Conservation (phyloP, 1,139 yeast species). For the Yamadazyma diospyri region DNA sequence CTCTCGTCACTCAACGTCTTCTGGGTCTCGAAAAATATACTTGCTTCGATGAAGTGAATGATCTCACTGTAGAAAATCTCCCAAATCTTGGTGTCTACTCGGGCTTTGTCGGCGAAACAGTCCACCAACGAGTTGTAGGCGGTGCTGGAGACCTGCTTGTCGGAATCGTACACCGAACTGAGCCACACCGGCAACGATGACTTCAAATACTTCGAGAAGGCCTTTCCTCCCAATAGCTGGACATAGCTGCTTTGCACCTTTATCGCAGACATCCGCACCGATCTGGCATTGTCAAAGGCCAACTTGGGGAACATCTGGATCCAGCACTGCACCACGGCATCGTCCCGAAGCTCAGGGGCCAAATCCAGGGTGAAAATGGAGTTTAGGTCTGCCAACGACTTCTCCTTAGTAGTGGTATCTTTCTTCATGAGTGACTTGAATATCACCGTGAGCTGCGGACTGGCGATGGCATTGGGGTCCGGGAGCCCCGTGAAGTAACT, state of each 20-base stretch:
- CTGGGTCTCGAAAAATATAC: constrained; percentile 53
- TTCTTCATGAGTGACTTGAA: constrained; percentile 76
- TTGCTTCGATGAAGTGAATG: constrained; percentile 50
- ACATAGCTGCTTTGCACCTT: constrained; percentile 53
- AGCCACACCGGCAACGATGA: constrained; percentile 73
- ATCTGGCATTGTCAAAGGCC: constrained; percentile 65
- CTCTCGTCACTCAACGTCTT: constrained; percentile 74
- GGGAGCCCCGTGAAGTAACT: constrained; percentile 79
- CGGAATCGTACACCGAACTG: constrained; percentile 67
- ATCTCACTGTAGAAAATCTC: constrained; percentile 53
- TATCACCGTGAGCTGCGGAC: constrained; percentile 58
- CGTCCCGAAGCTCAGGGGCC: constrained; percentile 29
- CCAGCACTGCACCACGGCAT: constrained; percentile 63
- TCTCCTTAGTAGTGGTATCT: constrained; percentile 81
- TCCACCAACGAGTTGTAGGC: constrained; percentile 45
- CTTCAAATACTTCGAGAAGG: constrained; percentile 58
- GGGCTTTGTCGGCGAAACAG: constrained; percentile 57
- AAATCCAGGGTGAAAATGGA: constrained; percentile 20
- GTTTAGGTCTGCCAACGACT: constrained; percentile 60
- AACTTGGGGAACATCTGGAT: constrained; percentile 78
- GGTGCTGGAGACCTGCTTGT: constrained; percentile 52
- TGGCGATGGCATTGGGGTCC: constrained; percentile 55
- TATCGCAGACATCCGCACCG: constrained; percentile 60
- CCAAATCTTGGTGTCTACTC: constrained; percentile 57
- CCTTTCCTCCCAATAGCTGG: constrained; percentile 56